Base-by-base conservation (phyloP, 495 filamentous ascomycete species). In the Penicillium coffeae region DNA sequence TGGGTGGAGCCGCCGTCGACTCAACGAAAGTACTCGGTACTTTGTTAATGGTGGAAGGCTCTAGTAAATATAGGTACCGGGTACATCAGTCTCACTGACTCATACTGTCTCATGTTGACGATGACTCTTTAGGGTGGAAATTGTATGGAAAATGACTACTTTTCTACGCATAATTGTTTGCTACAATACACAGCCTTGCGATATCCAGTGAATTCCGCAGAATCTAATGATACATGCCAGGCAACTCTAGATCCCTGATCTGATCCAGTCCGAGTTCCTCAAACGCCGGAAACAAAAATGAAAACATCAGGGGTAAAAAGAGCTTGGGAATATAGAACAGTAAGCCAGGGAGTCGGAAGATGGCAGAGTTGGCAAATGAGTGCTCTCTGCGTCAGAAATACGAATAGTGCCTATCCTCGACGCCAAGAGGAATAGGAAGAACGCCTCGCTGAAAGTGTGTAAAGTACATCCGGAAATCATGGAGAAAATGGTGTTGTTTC, bases 61-160 rank as follows among this genome's bases (percentile, higher is more conserved):
- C 2, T 37, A 16, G 6, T 34, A 14, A 12, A 7, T 4, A 0
- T 3, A 42, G 9, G 42, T 49, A 54, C 13, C 0, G 7, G 18
- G 30, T 47, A 50, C 47, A 7, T 22, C 2, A 6, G 13, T 37
- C 13, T 42, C 10, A 15, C 30, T 63, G 60, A 63, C 51, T 63
- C 60, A 63, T 63, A 42, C 45, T 63, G 60, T 47, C 60, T 63
- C 60, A 60, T 63, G 19, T 45, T 56, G 59, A 60, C 47, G 42
- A 45, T 47, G 48, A 43, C 27, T 48, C 38, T 3, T 8, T 16
- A 21, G 18, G 38, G 38, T 12, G 38, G 3, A 38, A 27, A 37
- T 6, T 21, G 9, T 9, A 25, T 21, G 32, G 10, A 21, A 4
- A 30, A 30, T 30, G 25, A 30, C n/a, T n/a, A n/a, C n/a, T n/a